Conservation (phyloP, 169 alveolate genomes). For the Eimeria necatrix region DNA sequence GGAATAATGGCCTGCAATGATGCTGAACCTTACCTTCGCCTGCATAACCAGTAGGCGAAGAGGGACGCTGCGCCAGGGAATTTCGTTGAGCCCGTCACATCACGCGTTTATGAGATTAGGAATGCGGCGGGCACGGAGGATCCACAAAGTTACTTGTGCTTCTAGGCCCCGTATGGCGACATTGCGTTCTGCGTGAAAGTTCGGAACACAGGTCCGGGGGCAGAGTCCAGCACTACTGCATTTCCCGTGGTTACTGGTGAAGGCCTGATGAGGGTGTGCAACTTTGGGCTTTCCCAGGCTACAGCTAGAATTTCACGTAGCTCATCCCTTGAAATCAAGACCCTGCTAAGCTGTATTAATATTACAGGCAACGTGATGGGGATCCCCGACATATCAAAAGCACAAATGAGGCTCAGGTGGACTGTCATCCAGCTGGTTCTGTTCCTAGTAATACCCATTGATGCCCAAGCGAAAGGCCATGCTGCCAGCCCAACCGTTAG, state of each 20-base stretch:
- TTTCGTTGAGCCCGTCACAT: too few relatives aligned
- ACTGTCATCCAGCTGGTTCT: slow-evolving; percentile 26
- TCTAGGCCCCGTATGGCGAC: background rate
- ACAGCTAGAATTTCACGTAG: background rate
- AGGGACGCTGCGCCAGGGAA: too few relatives aligned
- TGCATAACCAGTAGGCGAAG: too few relatives aligned
- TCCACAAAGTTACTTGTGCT: background rate
- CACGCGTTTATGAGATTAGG: background rate
- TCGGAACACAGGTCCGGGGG: background rate
- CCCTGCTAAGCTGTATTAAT: background rate
- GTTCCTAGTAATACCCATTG: background rate
- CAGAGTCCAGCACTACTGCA: background rate
- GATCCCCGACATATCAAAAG: background rate
- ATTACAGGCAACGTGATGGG: slow-evolving; percentile 4
- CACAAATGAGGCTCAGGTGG: slow-evolving; percentile 52
- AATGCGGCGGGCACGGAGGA: background rate
- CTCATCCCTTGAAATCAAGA: background rate
- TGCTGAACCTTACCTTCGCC: too few relatives aligned
- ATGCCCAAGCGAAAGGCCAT: background rate
- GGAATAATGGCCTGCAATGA: too few relatives aligned
- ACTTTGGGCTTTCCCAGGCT: background rate
- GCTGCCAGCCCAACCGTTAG: background rate
- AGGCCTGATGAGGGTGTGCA: background rate
- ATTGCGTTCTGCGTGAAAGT: background rate
- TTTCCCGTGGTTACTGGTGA: background rate